Evolutionary conservation across 2,329 filamentous ascomycete genomes (phyloP).

Genomic region (Ophiostoma ips): DNA sequence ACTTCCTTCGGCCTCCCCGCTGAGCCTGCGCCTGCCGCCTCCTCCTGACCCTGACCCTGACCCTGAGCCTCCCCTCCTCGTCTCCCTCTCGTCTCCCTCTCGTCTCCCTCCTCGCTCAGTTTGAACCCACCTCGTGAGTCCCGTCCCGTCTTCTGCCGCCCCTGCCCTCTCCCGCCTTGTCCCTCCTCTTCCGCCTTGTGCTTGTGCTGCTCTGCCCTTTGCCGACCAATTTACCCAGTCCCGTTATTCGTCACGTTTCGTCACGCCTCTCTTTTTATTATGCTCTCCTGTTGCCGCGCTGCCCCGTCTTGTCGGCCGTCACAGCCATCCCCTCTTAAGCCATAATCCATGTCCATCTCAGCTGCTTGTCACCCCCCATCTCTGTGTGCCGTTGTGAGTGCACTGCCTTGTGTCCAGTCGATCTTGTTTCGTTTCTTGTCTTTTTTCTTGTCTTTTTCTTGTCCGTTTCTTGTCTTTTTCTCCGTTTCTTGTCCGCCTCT

Average conservation of each 20-base stretch:
- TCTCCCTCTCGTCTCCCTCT: not conserved
- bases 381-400: not conserved
- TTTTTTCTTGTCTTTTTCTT: not conserved
- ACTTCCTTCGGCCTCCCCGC: too few relatives aligned
- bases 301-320: too few relatives aligned
- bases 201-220: not conserved
- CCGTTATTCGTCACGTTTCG: not conserved
- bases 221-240: too few relatives aligned
- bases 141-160: not conserved
- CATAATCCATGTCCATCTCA: not conserved
- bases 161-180: not conserved
- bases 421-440: not conserved
- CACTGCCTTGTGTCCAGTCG: not conserved
- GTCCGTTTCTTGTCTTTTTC: not conserved
- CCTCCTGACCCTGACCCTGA: too few relatives aligned
- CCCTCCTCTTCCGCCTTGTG: not conserved
- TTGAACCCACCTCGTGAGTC: not conserved
- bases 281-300: too few relatives aligned
- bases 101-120: too few relatives aligned
- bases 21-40: too few relatives aligned
- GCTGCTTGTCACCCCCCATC: not conserved
- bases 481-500: too few relatives aligned
- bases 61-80: not conserved
- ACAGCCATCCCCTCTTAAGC: not conserved
- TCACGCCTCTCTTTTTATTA: too few relatives aligned